Base-by-base conservation (phyloP, 2,329 filamentous ascomycete genomes). In the Aspergillus proliferans region DNA sequence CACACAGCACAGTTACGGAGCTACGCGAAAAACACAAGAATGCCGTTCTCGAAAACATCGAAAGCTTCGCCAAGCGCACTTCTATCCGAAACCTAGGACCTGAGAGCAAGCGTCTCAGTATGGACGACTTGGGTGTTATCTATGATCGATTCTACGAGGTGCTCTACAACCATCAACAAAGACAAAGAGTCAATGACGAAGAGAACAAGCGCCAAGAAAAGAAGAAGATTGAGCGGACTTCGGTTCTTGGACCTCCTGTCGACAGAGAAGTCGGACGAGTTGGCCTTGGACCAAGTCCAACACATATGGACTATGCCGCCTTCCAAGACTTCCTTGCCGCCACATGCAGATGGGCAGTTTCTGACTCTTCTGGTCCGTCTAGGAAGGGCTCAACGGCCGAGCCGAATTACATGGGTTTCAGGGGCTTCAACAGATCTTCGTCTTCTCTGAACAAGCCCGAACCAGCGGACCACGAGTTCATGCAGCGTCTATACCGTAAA, bases 111-210 rank as follows among this genome's bases (percentile, higher is more conserved):
- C 82, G 91, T 47, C 75, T 98, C 30, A 88, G 82, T 61, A 76
- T 85, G 6, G 89, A 92, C 45, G 93, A 98, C 63, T 79, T 98
- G 3, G 88, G 89, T 26, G 86, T 88, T 38, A 75, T 97, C 19
- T 98, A 98, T 63, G 93, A 98, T 68, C 83, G 88, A 39, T 98
- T 97, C 70, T 97, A 96, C 65, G 86, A 83, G 21, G 83, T 95
- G 1, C 69, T 98, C 10, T 97, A 97, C 65, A 91, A 97, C 66
- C 83, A 90, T 47, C 87, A 96, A 67, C 88, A 95, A 65, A 81
- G 90, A 47, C 83, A 86, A 54, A 82, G 82, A 52, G 83, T 89
- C 51, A 78, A 92, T 54, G 88, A 94, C 57, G 86, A 92, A 58
- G 82, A 84, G 60, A 79, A 82, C 48, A 81, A 82, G 53, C 77